Conservation (phyloP, 2,329 filamentous ascomycete species). For the Fusarium sp. region DNA sequence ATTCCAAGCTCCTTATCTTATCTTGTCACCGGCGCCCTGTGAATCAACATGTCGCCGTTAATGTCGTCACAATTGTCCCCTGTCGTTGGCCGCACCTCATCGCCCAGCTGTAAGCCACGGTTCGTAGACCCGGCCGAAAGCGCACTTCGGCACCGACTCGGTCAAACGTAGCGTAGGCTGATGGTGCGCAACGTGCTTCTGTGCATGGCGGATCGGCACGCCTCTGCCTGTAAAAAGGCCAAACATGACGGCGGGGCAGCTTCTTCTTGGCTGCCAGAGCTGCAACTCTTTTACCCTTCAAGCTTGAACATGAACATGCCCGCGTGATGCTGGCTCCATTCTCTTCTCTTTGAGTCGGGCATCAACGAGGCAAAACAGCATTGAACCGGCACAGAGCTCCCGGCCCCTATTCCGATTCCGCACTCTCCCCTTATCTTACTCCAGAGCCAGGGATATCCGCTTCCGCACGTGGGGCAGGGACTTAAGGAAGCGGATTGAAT, state of each 20-base stretch:
- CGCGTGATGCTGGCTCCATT: background rate
- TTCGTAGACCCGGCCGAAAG: constrained; percentile 23
- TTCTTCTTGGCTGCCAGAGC: background rate
- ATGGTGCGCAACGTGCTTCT: background rate
- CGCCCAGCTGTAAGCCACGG: background rate
- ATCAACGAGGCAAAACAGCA: background rate
- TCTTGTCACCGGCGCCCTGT: background rate
- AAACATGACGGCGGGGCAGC: background rate
- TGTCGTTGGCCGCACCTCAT: background rate
- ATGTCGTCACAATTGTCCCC: background rate
- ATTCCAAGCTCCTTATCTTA: background rate
- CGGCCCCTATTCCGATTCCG: background rate
- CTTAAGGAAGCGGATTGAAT: background rate
- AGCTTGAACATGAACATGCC: background rate
- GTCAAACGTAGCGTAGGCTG: constrained; percentile 5
- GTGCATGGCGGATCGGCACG: constrained; percentile 2
- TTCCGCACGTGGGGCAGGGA: constrained; percentile 6
- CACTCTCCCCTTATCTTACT: constrained; percentile 10
- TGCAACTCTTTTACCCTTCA: background rate
- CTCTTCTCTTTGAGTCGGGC: background rate
- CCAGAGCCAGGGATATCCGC: constrained; percentile 1
- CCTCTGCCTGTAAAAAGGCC: background rate
- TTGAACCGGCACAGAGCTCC: constrained; percentile 1
- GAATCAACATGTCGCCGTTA: background rate
- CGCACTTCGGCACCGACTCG: constrained; percentile 35